Conservation (phyloP, 2,329 filamentous ascomycete genomes). For the Hymenotorrendiella dingleyae region DNA sequence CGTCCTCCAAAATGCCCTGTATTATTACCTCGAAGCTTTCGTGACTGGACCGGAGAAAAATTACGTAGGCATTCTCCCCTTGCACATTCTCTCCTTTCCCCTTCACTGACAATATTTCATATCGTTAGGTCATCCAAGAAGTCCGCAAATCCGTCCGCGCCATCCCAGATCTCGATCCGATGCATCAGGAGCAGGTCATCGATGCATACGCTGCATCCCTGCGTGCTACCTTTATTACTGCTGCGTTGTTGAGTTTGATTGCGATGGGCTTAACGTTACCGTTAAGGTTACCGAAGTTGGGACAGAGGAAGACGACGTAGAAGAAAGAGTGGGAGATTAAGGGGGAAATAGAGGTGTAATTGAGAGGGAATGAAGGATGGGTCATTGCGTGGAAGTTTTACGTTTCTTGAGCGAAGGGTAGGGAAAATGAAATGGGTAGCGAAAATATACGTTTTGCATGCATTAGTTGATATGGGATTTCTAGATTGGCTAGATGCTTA, state of each 20-base stretch:
- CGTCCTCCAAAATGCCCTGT: conserved; percentile 65
- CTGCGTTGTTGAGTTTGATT: conserved; percentile 41
- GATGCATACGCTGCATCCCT: conserved; percentile 48
- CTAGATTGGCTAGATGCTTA: too few species aligned
- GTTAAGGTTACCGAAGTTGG: conserved; percentile 49
- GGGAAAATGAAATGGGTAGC: too few species aligned
- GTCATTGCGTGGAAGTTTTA: too few species aligned
- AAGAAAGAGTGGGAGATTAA: too few species aligned
- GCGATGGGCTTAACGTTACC: conserved; percentile 43
- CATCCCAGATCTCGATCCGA: conserved; percentile 37
- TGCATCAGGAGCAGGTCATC: conserved; percentile 50
- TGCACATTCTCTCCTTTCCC: not conserved
- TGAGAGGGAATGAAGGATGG: too few species aligned
- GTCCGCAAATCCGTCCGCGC: conserved; percentile 51
- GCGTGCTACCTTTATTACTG: conserved; percentile 37
- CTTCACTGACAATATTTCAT: not conserved
- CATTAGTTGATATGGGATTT: too few species aligned
- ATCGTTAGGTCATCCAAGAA: conserved; percentile 39
- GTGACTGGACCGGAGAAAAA: conserved; percentile 55
- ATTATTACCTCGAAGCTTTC: conserved; percentile 49
- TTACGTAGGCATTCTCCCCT: conserved; percentile 24
- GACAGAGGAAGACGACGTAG: conserved; percentile 32
- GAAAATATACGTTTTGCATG: too few species aligned
- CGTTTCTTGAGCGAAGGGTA: too few species aligned
- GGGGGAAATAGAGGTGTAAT: too few species aligned